phyloP scores from a whole-genome alignment of 805 yeast genomes.

The Lipomyces orientalis region DNA sequence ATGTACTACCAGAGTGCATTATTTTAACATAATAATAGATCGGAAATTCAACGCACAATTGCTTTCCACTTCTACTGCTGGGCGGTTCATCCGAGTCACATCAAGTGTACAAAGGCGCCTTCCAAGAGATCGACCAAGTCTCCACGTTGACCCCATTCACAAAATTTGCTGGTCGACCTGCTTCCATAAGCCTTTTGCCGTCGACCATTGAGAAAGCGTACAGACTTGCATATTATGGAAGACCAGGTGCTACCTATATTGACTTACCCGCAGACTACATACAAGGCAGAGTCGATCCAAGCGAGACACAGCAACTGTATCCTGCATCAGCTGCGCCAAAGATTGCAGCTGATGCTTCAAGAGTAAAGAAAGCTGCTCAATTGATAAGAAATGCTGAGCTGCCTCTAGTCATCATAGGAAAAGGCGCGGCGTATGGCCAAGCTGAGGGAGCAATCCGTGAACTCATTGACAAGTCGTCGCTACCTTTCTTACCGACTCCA shows the following conservation, averaged over 20 bases:
- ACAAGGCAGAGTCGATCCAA: constrained; percentile 42
- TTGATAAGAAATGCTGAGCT: constrained; percentile 48
- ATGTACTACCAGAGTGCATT: too few relatives aligned
- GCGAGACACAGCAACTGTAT: constrained; percentile 12
- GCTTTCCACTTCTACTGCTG: constrained; percentile 68
- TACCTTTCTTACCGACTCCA: constrained; percentile 74
- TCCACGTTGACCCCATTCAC: constrained; percentile 55
- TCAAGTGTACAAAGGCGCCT: constrained; percentile 63
- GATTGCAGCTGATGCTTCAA: constrained; percentile 47
- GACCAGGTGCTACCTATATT: constrained; percentile 66
- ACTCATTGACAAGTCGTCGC: constrained; percentile 51
- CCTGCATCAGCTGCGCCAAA: constrained; percentile 45
- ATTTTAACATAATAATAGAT: constrained; percentile 40
- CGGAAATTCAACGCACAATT: constrained; percentile 64
- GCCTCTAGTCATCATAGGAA: constrained; percentile 68
- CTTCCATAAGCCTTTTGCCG: constrained; percentile 48
- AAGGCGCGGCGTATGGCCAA: constrained; percentile 62
- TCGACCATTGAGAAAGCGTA: constrained; percentile 55
- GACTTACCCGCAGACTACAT: constrained; percentile 70
- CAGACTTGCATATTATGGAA: constrained; percentile 53
- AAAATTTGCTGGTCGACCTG: constrained; percentile 58
- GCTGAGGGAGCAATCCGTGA: constrained; percentile 50
- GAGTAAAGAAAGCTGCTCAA: constrained; percentile 48
- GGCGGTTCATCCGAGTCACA: constrained; percentile 65
- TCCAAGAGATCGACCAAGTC: constrained; percentile 74